Conservation (phyloP, 495 filamentous ascomycete species). For the Melanomma pulvis-pyrius region DNA sequence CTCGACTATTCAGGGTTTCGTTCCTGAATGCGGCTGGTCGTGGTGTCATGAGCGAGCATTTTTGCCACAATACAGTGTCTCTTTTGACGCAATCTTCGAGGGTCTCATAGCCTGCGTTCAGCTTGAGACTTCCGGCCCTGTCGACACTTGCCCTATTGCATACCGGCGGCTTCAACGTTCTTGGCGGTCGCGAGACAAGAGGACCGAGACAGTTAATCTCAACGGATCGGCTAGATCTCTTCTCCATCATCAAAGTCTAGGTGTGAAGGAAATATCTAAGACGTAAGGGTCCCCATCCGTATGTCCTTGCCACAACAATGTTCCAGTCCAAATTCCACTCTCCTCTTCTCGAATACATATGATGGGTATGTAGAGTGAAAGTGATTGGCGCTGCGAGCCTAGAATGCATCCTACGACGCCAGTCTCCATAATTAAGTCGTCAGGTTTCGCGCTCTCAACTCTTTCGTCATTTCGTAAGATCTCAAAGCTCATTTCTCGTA, state of each 20-base stretch:
- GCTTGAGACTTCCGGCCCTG: background rate
- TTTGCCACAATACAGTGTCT: background rate
- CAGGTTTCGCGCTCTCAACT: too few species aligned
- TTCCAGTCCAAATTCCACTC: background rate
- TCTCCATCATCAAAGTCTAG: background rate
- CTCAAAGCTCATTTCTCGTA: too few species aligned
- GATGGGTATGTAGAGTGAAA: too few species aligned
- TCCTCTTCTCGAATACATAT: too few species aligned
- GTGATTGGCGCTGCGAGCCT: too few species aligned
- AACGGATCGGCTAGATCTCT: background rate
- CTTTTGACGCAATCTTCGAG: background rate
- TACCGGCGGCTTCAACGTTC: background rate
- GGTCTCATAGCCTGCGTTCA: background rate
- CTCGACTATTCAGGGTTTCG: slow-evolving; percentile 2
- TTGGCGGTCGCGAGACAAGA: background rate
- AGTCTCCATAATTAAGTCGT: too few species aligned
- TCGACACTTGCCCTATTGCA: background rate
- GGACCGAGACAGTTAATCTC: background rate
- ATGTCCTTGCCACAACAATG: background rate
- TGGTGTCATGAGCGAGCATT: too few species aligned
- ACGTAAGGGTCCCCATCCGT: background rate
- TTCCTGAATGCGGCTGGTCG: slow-evolving; percentile 4
- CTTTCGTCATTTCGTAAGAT: too few species aligned
- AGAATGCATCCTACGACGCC: too few species aligned
- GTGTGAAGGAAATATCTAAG: background rate